Conservation (phyloP, 352 stramenopile species). For the Globisporangium cederbergense region DNA sequence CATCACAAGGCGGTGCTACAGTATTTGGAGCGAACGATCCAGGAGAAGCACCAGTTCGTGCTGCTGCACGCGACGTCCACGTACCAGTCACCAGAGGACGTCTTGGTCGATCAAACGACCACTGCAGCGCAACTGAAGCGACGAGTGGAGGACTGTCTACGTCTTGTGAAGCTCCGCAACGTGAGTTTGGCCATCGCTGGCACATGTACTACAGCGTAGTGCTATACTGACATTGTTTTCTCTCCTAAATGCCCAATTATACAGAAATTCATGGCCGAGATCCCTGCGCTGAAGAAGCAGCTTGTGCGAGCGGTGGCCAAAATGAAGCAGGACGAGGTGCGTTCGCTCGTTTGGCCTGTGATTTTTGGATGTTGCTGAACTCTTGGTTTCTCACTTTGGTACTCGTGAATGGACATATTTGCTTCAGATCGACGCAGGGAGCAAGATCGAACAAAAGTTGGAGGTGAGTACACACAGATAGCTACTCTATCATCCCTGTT, state of each 20-base stretch:
- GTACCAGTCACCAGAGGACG: slow-evolving; percentile 49
- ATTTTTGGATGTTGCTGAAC: neutral
- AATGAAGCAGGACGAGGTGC: slow-evolving; percentile 66
- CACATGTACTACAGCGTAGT: neutral
- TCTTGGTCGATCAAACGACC: slow-evolving; percentile 49
- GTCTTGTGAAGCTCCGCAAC: slow-evolving; percentile 73
- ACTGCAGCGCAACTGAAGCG: slow-evolving; percentile 45
- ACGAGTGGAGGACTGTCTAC: slow-evolving; percentile 58
- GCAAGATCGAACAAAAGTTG: slow-evolving; percentile 69
- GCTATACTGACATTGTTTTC: neutral
- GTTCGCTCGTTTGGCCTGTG: neutral
- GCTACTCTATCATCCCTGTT: neutral
- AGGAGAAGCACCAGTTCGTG: slow-evolving; percentile 53
- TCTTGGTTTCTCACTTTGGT: neutral
- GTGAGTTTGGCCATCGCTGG: slow-evolving; percentile 31
- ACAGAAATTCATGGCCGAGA: slow-evolving; percentile 66
- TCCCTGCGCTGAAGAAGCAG: slow-evolving; percentile 48
- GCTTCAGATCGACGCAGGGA: slow-evolving; percentile 43
- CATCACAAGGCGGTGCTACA: slow-evolving; percentile 64
- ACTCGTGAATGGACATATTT: neutral
- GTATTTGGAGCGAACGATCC: slow-evolving; percentile 58
- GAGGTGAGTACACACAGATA: slow-evolving; percentile 34
- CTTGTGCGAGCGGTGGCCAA: slow-evolving; percentile 43
- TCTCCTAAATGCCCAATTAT: neutral
- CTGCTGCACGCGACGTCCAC: slow-evolving; percentile 42